Percentiles rank a stretch among this genome's conserved stretches.
Evolutionary conservation across 257 asterid species (phyloP).

Genomic region (Jaltomata sinuosa): DNA sequence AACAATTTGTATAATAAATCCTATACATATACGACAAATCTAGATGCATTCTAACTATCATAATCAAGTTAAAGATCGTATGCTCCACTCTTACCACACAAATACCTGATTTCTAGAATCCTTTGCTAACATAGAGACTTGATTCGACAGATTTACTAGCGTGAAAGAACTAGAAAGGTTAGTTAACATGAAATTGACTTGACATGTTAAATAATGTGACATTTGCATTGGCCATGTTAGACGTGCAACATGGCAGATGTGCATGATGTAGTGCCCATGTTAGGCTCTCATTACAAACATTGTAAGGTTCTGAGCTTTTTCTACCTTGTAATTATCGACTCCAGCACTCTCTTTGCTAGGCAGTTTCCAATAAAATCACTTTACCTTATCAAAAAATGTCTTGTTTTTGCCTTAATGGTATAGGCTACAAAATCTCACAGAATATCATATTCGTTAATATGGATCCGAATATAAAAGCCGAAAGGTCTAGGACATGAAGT

Average conservation of each 20-base stretch:
- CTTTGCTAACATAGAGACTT: background rate
- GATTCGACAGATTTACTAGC: background rate
- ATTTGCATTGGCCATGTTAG: background rate
- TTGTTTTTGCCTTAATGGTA: background rate
- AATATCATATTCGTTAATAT: background rate
- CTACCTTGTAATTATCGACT: background rate
- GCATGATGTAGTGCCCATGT: background rate
- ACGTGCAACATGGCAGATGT: background rate
- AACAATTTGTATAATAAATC: background rate
- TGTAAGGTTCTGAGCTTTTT: background rate
- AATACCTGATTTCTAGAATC: background rate
- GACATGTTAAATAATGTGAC: background rate
- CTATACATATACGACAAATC: background rate
- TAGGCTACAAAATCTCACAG: background rate
- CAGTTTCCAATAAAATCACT: background rate
- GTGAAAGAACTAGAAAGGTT: background rate
- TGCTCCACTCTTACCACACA: background rate
- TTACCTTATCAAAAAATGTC: background rate
- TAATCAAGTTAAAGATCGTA: background rate
- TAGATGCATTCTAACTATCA: background rate
- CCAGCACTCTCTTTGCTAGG: background rate
- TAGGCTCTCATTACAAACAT: background rate
- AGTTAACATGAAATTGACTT: background rate
- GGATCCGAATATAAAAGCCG: background rate
- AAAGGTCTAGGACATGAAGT: background rate